phyloP scores from a whole-genome alignment of 805 yeast genomes.

The Kazachstania psychrophila region DNA sequence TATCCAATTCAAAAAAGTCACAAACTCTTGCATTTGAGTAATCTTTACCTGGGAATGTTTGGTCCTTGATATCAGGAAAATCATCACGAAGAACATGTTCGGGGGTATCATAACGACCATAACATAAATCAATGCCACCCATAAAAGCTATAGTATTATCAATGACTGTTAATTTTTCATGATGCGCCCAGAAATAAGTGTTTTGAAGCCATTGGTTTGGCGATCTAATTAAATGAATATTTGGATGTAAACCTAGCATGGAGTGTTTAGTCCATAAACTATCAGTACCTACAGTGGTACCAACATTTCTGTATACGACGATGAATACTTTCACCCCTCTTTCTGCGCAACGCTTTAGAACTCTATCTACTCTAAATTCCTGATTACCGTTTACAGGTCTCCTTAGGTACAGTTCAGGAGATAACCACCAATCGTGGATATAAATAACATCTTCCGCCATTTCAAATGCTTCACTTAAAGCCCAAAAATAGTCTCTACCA shows the following conservation, averaged over 20 bases:
- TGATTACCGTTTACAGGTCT: slow-evolving; percentile 95
- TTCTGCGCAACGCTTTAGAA: slow-evolving; percentile 81
- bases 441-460: slow-evolving; percentile 90
- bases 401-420: slow-evolving; percentile 87
- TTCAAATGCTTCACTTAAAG: slow-evolving; percentile 81
- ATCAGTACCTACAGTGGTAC: slow-evolving; percentile 85
- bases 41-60: slow-evolving; percentile 92
- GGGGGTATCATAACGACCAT: slow-evolving; percentile 93
- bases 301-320: slow-evolving; percentile 88
- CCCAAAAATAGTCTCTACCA: slow-evolving; percentile 95
- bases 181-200: slow-evolving; percentile 98
- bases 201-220: slow-evolving; percentile 92
- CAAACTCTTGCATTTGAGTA: slow-evolving; percentile 91
- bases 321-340: slow-evolving; percentile 92
- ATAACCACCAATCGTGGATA: slow-evolving; percentile 98
- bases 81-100: slow-evolving; percentile 89
- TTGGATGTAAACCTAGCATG: slow-evolving; percentile 71
- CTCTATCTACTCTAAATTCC: slow-evolving; percentile 82
- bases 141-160: slow-evolving; percentile 84
- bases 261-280: slow-evolving; percentile 93
- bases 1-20: slow-evolving; percentile 72
- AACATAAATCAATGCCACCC: slow-evolving; percentile 95
- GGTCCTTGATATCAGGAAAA: slow-evolving; percentile 36
- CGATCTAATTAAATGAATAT: slow-evolving; percentile 83
- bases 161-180: slow-evolving; percentile 79